Evolutionary conservation across 73 alveolate species (phyloP).

Genomic region (Paraurostyla sp.): DNA sequence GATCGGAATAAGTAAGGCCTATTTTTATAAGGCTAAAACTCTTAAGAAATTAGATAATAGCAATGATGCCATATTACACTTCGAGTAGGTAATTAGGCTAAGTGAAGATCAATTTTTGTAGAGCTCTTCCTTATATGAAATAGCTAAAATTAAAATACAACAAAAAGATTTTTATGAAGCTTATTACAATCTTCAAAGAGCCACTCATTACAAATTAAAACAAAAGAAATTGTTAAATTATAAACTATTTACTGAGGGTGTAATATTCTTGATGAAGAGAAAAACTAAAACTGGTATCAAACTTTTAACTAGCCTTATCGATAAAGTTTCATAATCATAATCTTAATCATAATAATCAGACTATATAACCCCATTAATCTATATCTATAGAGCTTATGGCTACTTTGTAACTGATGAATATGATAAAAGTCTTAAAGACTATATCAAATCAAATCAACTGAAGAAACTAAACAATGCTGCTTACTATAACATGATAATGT

Average conservation of each 20-base stretch:
- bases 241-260: conserved; percentile 89
- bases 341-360: conserved; percentile 24
- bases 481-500: conserved; percentile 64
- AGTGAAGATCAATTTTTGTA: conserved; percentile 73
- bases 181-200: conserved; percentile 78
- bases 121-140: conserved; percentile 85
- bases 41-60: conserved; percentile 65
- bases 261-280: conserved; percentile 84
- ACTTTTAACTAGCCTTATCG: conserved; percentile 69
- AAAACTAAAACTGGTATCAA: conserved; percentile 86
- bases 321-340: conserved; percentile 52
- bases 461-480: conserved; percentile 67
- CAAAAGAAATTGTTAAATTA: conserved; percentile 70
- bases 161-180: conserved; percentile 91
- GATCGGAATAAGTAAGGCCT: conserved; percentile 46
- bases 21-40: conserved; percentile 69
- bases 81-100: conserved; percentile 81
- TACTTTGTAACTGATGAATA: conserved; percentile 76
- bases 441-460: conserved; percentile 54
- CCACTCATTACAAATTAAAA: conserved; percentile 76
- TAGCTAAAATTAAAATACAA: conserved; percentile 84
- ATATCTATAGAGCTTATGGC: conserved; percentile 90
- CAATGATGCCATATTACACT: conserved; percentile 80
- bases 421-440: conserved; percentile 80
- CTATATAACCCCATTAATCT: conserved; percentile 76